Conservation (phyloP, 345 rosid genomes). For the Eutrema japonicum region DNA sequence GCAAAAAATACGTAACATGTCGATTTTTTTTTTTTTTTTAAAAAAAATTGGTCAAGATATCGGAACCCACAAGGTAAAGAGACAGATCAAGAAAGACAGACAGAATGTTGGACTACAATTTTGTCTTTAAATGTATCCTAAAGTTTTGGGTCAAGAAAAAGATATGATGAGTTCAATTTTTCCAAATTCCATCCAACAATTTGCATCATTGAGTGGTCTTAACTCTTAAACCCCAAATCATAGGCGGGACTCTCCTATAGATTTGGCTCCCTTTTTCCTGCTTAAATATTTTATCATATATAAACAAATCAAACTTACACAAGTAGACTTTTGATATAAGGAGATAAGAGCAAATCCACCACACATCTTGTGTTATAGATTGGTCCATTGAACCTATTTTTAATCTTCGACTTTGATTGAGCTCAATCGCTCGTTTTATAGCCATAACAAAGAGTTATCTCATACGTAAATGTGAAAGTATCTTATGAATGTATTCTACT, state of each 20-base stretch:
- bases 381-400: conserved; percentile 41
- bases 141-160: conserved; percentile 26
- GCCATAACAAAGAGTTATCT: conserved; percentile 30
- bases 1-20: conserved; percentile 1
- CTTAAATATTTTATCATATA: conserved; percentile 27
- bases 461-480: conserved; percentile 24
- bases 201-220: conserved; percentile 44
- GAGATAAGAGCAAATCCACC: conserved; percentile 35
- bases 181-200: conserved; percentile 17
- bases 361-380: conserved; percentile 36
- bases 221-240: conserved; percentile 36
- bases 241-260: conserved; percentile 41
- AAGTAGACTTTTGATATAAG: conserved; percentile 35
- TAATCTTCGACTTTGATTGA: conserved; percentile 23
- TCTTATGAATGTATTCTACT: neutral
- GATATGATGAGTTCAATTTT: conserved; percentile 22
- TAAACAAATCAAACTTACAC: conserved; percentile 33
- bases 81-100: conserved; percentile 23
- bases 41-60: neutral
- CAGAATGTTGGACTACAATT: conserved; percentile 32
- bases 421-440: conserved; percentile 23
- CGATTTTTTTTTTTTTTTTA: neutral
- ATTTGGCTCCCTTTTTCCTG: conserved; percentile 29
- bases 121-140: conserved; percentile 35
- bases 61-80: conserved; percentile 36